Evolutionary conservation across 306 rosid genomes (phyloP), one percentile per base, ranked within the genome.

Genomic region (Urtica urens): DNA sequence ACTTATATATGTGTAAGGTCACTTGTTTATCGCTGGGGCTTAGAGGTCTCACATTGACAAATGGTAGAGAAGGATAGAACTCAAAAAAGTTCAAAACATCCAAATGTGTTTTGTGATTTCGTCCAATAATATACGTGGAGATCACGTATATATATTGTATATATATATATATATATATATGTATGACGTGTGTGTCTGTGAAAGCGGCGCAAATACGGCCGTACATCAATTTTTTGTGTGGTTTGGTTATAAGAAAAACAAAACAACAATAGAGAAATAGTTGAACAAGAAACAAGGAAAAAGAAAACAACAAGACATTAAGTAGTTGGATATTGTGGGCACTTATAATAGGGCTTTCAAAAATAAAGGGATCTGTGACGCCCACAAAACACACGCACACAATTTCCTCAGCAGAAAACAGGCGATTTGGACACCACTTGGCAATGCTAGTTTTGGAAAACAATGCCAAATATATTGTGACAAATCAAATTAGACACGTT

Each of bases 391-490:
- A n/a, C n/a, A n/a, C n/a, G n/a, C n/a, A n/a, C n/a, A n/a, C n/a
- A n/a, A n/a, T 23, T 42, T 38, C 30, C 60, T 24, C 27, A 35
- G 38, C 17, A 8, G 1, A 41, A 28, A 34, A 57, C 10, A 37
- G 55, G 15, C 60, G 78, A 73, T 39, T 35, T 53, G 71, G 71
- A 67, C 51, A 51, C 51, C 72, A 67, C 74, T 56, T 45, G 51
- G 65, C 49, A 50, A 51, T 58, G 68, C 58, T 37, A 41, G 18
- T 24, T 55, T 44, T 60, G 51, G 49, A 55, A 28, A 28, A 28
- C 33, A 16, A 2, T 50, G 41, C 20, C 47, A 22, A 13, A 52
- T 3, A 23, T 13, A 27, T 19, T 10, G 41, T 51, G 56, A 51
- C 56, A 21, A 51, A 10, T 16, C n/a, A n/a, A n/a, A 0, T 35